phyloP scores from a whole-genome alignment of 1,284 basidiomycete species.

The Leccinum laetum region DNA sequence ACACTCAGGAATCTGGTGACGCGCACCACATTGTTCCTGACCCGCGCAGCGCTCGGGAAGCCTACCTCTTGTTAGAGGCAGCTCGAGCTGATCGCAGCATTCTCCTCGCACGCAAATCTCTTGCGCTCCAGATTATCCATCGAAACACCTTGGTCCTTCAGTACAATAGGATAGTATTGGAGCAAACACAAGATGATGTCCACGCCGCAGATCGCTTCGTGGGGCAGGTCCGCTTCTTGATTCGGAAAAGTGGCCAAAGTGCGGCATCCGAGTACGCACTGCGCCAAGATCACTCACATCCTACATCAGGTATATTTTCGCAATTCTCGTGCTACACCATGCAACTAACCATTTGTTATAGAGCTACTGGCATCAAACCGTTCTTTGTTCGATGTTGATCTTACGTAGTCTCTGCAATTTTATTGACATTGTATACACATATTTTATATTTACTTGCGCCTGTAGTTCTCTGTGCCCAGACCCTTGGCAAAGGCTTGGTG shows the following conservation, averaged over 20 bases:
- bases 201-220: background rate
- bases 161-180: background rate
- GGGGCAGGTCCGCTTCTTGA: background rate
- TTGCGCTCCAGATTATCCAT: background rate
- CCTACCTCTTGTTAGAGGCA: background rate
- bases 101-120: background rate
- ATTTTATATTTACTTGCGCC: no score
- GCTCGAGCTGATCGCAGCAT: background rate
- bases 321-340: background rate
- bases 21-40: background rate
- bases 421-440: no score
- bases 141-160: background rate
- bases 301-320: background rate
- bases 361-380: background rate
- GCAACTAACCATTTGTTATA: background rate
- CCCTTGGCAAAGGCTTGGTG: no score
- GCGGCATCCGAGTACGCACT: background rate
- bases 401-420: background rate
- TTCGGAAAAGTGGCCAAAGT: constrained; percentile 1
- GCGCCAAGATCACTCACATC: background rate
- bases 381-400: background rate
- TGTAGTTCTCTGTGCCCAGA: no score
- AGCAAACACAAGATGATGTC: background rate
- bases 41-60: background rate
- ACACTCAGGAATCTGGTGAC: background rate